Base-by-base conservation (phyloP, 2,329 filamentous ascomycete genomes). In the Claviceps sp. region DNA sequence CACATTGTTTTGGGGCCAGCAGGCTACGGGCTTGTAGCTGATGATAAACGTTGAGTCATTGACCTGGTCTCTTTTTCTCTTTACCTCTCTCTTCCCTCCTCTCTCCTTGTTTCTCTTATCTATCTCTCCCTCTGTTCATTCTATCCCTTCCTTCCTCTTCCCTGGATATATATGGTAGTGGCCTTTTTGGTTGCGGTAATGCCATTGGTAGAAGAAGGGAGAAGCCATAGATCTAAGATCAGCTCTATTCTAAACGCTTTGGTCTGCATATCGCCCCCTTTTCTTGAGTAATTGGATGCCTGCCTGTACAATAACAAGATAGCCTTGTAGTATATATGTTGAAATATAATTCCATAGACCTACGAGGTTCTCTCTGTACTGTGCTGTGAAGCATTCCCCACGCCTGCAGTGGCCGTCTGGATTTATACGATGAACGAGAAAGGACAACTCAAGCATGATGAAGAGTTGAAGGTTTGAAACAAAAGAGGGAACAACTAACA, bases 1-100 rank as follows among this genome's bases (percentile, higher is more conserved):
- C 6, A 18, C 54, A 1, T 55, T 64, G 4, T 62, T 65, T 11
- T 52, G 48, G 11, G 63, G 63, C 8, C 61, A 59, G 47, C 11
- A 53, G 50, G 40, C 46, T 20, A 48, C 45, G 6, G 48, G 45
- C 13, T 20, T 50, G 50, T 42, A 7, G 6, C 5, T 18, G 16
- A 16, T 24, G 3, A 30, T 20, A 11, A 16, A 16, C 11, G 18
- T 18, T 18, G 18, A 18, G 18, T 18, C 18, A 24, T 26, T 45
- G 42, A 13, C 26, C 13, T 18, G 5, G 18, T 20, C 16, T 46
- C 18, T 18, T 13, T 14, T 34, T 34, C 16, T 34, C 2, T 18
- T 18, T 34, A 14, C 16, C 3, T 45, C 24, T 45, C 7, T 34
- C 30, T 30, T 30, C 8, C 16, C 16, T 18, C 18, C 16, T 34